Conservation (phyloP, 2,329 filamentous ascomycete species). For the Venturia aucupariae region DNA sequence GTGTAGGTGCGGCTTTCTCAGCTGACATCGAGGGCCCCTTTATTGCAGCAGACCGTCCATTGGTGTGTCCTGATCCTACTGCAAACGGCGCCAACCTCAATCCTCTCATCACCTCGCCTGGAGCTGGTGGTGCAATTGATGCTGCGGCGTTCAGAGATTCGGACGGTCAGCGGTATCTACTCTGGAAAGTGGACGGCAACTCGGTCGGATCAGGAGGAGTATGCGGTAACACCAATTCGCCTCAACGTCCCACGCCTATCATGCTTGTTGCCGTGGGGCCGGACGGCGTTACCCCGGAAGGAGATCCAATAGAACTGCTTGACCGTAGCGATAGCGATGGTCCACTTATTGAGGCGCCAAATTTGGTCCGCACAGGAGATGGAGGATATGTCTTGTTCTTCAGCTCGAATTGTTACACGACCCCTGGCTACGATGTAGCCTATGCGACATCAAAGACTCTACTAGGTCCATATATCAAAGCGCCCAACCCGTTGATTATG, state of each 20-base stretch:
- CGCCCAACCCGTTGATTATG: constrained; percentile 7
- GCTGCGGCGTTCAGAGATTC: constrained; percentile 49
- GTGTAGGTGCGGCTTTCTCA: constrained; percentile 49
- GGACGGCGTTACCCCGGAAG: constrained; percentile 46
- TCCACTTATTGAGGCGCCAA: constrained; percentile 54
- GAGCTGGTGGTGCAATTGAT: constrained; percentile 52
- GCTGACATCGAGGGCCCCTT: constrained; percentile 44
- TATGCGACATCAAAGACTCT: constrained; percentile 42
- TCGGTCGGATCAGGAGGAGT: constrained; percentile 38
- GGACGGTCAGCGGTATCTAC: constrained; percentile 47
- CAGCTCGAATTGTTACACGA: constrained; percentile 50
- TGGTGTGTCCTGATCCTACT: constrained; percentile 42
- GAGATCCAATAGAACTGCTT: constrained; percentile 40
- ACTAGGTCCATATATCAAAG: constrained; percentile 19
- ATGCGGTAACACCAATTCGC: constrained; percentile 38
- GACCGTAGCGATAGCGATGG: constrained; percentile 39
- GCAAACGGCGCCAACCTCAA: constrained; percentile 10
- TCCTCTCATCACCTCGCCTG: constrained; percentile 10
- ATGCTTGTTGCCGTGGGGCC: constrained; percentile 44
- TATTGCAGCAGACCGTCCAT: constrained; percentile 36
- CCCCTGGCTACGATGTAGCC: constrained; percentile 47
- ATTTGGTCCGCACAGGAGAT: constrained; percentile 36
- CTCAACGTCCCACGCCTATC: constrained; percentile 42
- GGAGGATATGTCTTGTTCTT: constrained; percentile 54
- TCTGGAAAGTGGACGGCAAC: constrained; percentile 61